Percentiles rank a stretch among this genome's conserved stretches.
These are phyloP conservation scores for Phialophora tarda DNA, from an alignment of 2,329 filamentous ascomycete species.

Conservation along the genomic window DNA sequence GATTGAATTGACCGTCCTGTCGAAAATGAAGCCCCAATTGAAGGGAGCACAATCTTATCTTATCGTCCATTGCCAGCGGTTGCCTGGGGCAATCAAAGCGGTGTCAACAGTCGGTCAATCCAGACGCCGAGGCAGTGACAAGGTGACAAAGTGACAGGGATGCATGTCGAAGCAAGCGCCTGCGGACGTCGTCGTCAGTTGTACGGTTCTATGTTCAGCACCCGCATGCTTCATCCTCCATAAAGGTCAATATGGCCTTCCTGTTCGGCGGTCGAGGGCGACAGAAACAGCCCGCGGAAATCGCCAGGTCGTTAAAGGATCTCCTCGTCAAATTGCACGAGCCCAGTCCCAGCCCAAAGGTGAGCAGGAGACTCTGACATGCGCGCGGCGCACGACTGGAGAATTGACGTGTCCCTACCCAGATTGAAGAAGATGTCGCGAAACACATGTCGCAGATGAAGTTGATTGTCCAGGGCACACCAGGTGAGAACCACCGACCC, in stretches of 20 bases:
- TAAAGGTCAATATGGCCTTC: constrained; percentile 66
- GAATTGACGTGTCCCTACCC: constrained; percentile 7
- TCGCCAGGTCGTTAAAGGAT: constrained; percentile 68
- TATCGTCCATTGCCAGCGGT: not conserved
- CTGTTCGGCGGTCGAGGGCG: constrained; percentile 66
- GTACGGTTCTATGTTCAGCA: not conserved
- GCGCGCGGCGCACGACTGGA: not conserved
- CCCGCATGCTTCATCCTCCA: constrained; percentile 9
- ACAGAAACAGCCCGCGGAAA: constrained; percentile 66
- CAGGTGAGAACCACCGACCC: constrained; percentile 65
- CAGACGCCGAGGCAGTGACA: not conserved
- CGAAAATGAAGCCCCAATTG: not conserved
- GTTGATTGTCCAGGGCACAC: constrained; percentile 86
- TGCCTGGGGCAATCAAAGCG: not conserved
- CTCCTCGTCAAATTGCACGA: constrained; percentile 67
- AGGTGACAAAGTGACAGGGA: not conserved
- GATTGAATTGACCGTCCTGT: not conserved
- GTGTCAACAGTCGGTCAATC: not conserved
- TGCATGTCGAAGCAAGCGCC: not conserved
- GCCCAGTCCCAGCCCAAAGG: constrained; percentile 61
- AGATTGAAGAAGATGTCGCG: constrained; percentile 50
- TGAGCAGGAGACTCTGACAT: constrained; percentile 41
- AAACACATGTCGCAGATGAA: constrained; percentile 91
- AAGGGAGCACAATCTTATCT: not conserved
- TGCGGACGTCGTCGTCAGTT: not conserved